phyloP scores from a whole-genome alignment of 2,329 filamentous ascomycete genomes.

The Alternaria sp. region DNA sequence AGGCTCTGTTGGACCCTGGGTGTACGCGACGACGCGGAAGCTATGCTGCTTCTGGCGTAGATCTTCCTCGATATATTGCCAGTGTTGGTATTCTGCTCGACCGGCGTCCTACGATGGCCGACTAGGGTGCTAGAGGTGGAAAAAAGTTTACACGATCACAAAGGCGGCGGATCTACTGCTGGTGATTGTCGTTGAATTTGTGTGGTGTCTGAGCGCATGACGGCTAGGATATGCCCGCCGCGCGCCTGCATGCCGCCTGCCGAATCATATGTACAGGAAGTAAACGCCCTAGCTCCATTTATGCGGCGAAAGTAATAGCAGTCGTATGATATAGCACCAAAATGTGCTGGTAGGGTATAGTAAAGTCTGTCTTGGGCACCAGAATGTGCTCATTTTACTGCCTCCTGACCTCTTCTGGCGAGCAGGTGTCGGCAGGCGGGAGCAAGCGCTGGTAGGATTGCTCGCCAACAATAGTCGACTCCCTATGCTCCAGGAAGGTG shows the following conservation, averaged over 20 bases:
- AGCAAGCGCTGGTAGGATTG: constrained; percentile 57
- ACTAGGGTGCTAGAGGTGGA: neutral
- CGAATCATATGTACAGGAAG: constrained; percentile 33
- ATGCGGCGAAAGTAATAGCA: constrained; percentile 12
- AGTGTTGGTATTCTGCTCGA: neutral
- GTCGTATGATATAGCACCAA: constrained; percentile 17
- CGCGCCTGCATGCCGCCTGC: constrained; percentile 22
- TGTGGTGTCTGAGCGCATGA: constrained; percentile 36
- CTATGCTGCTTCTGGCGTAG: constrained; percentile 8
- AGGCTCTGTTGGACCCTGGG: constrained; percentile 21
- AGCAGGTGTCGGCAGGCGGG: constrained; percentile 56
- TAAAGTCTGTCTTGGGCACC: constrained; percentile 11
- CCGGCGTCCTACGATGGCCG: neutral
- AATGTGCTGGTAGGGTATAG: constrained; percentile 18
- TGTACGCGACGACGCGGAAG: constrained; percentile 5
- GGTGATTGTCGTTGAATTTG: constrained; percentile 29
- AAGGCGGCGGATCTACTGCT: neutral
- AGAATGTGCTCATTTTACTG: constrained; percentile 29
- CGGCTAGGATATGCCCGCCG: constrained; percentile 23
- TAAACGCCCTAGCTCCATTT: constrained; percentile 26
- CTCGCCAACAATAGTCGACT: constrained; percentile 52
- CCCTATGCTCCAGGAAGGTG: constrained; percentile 71
- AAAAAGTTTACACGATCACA: neutral
- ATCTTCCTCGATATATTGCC: constrained; percentile 8
- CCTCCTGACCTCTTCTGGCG: constrained; percentile 52